A percentile compares a stretch with the other conserved stretches of the same genome.
Evolutionary conservation across 352 stramenopile species (phyloP).

Genomic region (Thalassiosira ordinaria): DNA sequence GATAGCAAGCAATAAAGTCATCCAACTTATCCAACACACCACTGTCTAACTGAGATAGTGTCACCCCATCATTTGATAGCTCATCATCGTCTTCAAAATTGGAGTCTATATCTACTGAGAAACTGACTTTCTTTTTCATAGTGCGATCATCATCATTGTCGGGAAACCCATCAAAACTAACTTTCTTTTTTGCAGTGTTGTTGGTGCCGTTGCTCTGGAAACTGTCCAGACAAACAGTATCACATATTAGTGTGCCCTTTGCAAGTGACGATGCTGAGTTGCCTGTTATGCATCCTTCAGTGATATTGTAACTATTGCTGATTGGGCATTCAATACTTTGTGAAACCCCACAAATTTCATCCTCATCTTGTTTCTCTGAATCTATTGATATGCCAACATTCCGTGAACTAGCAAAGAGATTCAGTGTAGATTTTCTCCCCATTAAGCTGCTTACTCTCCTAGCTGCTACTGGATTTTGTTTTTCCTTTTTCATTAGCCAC

Average conservation of each 20-base stretch:
- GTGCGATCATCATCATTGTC: not conserved
- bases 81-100: not conserved
- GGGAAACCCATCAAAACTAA: no score
- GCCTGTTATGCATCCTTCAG: not conserved
- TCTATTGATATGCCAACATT: not conserved
- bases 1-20: conserved; percentile 19
- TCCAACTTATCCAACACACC: conserved; percentile 1
- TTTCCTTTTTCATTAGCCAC: not conserved
- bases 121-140: not conserved
- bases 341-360: not conserved
- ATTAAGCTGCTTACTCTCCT: not conserved
- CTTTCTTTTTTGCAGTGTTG: no score
- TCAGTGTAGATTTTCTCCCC: not conserved
- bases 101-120: not conserved
- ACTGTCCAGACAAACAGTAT: not conserved
- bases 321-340: not conserved
- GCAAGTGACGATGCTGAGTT: not conserved
- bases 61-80: not conserved
- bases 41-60: conserved; percentile 1
- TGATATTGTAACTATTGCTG: not conserved
- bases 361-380: no score
- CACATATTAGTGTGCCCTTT: not conserved
- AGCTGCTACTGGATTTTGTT: not conserved
- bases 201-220: no score
- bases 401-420: not conserved